phyloP scores from a whole-genome alignment of 176 grass and related monocot species.

The Calamus simplicifolius region DNA sequence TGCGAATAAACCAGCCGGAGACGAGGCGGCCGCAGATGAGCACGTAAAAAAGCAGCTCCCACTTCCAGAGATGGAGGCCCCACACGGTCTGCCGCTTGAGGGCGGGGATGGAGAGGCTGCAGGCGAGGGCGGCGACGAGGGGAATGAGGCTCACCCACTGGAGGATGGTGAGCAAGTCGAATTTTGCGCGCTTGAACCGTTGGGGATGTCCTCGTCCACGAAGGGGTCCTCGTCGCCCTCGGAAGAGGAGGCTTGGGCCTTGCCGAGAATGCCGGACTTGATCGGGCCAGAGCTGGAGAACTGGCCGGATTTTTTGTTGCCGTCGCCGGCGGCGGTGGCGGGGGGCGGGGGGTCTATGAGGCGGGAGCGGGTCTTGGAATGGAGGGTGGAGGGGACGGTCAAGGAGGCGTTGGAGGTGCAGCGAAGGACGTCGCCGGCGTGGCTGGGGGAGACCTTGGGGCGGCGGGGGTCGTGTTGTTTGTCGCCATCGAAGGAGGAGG shows the following conservation, averaged over 20 bases:
- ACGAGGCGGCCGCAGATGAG: conserved; percentile 93
- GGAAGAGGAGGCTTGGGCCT: conserved; percentile 27
- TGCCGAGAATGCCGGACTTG: conserved; percentile 18
- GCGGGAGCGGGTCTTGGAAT: conserved; percentile 60
- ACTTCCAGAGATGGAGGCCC: conserved; percentile 90
- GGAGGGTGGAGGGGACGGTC: conserved; percentile 19
- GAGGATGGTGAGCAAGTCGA: conserved; percentile 44
- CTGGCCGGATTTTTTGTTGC: background rate
- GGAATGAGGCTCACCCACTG: conserved; percentile 72
- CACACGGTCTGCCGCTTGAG: conserved; percentile 36
- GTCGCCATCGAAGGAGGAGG: conserved; percentile 30
- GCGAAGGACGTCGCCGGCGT: conserved; percentile 35
- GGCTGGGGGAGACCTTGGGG: conserved; percentile 3
- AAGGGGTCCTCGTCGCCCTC: conserved; percentile 85
- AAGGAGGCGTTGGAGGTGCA: conserved; percentile 60
- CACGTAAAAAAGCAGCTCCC: conserved; percentile 70
- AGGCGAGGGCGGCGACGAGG: conserved; percentile 59
- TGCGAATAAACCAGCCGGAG: conserved; percentile 73
- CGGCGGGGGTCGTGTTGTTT: background rate
- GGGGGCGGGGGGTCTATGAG: conserved; percentile 59
- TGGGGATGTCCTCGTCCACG: conserved; percentile 55
- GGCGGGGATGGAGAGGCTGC: conserved; percentile 41
- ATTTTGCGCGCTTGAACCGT: conserved; percentile 43
- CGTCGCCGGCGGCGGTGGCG: background rate
- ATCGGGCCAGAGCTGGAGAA: conserved; percentile 48